These are phyloP conservation scores for Psilocybe subaeruginosa DNA, from an alignment of 768 basidiomycete species.

Conservation along the genomic window DNA sequence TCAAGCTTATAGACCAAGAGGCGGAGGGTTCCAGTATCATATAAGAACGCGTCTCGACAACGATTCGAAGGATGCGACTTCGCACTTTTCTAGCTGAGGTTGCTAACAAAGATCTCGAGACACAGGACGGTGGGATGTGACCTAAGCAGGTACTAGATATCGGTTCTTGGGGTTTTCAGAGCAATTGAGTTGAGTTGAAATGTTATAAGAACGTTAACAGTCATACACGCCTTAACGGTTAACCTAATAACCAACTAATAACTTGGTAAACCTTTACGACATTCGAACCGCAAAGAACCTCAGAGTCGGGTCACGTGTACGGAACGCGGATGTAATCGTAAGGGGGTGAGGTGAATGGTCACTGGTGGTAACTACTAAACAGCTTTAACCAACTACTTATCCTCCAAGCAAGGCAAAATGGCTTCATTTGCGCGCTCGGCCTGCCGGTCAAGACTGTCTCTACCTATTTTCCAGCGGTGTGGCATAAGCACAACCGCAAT, in stretches of 20 bases:
- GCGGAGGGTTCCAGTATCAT: background rate
- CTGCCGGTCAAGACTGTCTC: conserved; percentile 9
- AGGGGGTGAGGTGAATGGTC: background rate
- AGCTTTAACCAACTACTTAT: background rate
- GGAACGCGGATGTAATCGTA: background rate
- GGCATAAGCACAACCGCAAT: conserved; percentile 46
- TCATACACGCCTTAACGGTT: too few species aligned
- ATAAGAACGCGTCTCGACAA: background rate
- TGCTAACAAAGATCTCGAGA: too few species aligned
- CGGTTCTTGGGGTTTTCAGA: too few species aligned
- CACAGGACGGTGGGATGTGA: too few species aligned
- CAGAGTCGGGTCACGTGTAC: conserved; percentile 9
- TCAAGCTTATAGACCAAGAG: background rate
- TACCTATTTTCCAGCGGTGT: conserved; percentile 26
- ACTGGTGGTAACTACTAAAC: too few species aligned
- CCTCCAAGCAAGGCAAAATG: conserved; percentile 7
- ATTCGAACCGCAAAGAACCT: too few species aligned
- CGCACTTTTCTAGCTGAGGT: too few species aligned
- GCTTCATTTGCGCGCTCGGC: conserved; percentile 18
- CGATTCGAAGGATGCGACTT: background rate
- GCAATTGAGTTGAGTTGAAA: too few species aligned
- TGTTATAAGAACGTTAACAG: too few species aligned
- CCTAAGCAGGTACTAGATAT: too few species aligned
- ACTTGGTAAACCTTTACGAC: too few species aligned
- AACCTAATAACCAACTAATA: too few species aligned